Conservation (phyloP, 345 rosid genomes). For the Citrus cavaleriei region DNA sequence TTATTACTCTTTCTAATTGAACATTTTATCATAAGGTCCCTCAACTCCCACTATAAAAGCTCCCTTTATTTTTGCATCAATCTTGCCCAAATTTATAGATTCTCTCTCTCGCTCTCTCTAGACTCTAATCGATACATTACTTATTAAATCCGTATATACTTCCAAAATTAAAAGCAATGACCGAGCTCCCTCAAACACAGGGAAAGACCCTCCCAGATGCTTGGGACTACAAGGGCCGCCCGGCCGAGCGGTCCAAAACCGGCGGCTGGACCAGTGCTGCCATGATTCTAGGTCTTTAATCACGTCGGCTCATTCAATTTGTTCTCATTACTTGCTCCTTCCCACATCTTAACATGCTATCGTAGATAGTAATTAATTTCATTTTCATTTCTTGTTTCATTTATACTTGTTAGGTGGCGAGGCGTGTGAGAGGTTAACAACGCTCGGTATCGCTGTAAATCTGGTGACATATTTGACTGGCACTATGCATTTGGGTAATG, state of each 20-base stretch:
- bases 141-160: not conserved
- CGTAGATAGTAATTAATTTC: too few relatives aligned
- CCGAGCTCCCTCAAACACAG: conserved; percentile 47
- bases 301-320: too few relatives aligned
- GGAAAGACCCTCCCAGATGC: conserved; percentile 63
- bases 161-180: conserved; percentile 13
- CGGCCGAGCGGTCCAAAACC: conserved; percentile 54
- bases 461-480: conserved; percentile 88
- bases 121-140: not conserved
- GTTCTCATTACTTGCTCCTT: too few relatives aligned
- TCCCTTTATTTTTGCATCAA: not conserved
- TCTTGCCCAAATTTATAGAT: not conserved
- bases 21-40: not conserved
- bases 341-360: too few relatives aligned
- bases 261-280: conserved; percentile 96
- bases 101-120: not conserved
- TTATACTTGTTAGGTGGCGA: conserved; percentile 49
- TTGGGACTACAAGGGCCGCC: conserved; percentile 90
- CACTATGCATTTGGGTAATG: conserved; percentile 90
- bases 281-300: conserved; percentile 73
- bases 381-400: not conserved
- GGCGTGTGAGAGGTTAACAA: conserved; percentile 83
- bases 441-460: conserved; percentile 89
- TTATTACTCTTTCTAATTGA: not conserved
- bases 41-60: conserved; percentile 32